Conservation (phyloP, 129 eudicot genomes). For the Saposhnikovia divaricata region DNA sequence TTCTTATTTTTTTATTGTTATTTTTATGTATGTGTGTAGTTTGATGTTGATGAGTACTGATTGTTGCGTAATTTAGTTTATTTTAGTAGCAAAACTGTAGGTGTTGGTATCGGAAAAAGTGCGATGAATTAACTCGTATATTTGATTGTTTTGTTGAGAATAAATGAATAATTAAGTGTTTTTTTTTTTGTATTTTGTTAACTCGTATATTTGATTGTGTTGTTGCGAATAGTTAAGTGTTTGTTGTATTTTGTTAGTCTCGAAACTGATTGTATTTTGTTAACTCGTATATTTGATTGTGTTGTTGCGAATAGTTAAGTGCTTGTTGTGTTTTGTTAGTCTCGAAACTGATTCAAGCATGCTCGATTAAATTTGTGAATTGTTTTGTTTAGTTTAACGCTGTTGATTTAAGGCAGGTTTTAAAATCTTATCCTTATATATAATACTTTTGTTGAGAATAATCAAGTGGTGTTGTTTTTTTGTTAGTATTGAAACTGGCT, state of each 20-base stretch:
- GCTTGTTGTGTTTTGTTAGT: not conserved
- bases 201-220: too few species aligned
- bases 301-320: too few species aligned
- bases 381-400: too few species aligned
- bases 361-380: not conserved
- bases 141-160: not conserved
- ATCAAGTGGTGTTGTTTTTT: too few species aligned
- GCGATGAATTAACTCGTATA: not conserved
- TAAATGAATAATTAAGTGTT: not conserved
- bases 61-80: not conserved
- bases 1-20: too few species aligned
- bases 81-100: not conserved
- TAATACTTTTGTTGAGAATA: not conserved
- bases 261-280: not conserved
- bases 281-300: too few species aligned
- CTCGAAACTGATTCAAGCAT: not conserved
- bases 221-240: too few species aligned
- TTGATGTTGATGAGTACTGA: not conserved
- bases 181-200: not conserved
- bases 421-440: too few species aligned
- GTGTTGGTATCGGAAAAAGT: not conserved
- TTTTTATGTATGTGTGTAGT: not conserved
- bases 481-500: too few species aligned
- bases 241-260: not conserved
- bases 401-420: not conserved